Base-by-base conservation (phyloP, 1,284 basidiomycete genomes). In the Microbotryum intermedium region DNA sequence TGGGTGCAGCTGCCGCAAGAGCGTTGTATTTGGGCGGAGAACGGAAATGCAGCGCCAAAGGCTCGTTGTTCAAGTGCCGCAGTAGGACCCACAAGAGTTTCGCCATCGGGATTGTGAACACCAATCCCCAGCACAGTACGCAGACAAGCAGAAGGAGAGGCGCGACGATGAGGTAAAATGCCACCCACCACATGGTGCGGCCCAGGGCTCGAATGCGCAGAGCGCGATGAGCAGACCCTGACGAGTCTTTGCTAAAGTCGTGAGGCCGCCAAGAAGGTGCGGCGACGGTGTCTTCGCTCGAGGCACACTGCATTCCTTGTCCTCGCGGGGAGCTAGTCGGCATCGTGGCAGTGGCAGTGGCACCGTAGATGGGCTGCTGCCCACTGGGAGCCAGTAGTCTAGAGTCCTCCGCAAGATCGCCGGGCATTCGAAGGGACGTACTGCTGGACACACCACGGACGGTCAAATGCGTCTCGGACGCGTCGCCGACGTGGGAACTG, bases 71-170 rank as follows among this genome's bases (percentile, higher is more conserved):
- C 51, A 99, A 80, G 72, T 91, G 83, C 59, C 86, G 85, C 72
- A 98, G 81, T 46, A 99, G 81, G 18, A 85, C 89, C 93, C 94
- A 98, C 65, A 85, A 90, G 50, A 98, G 81, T 75, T 89, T 94
- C 42, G 93, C 95, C 95, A 98, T 99, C 8, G 95, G 95, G 64
- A 98, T 90, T 45, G 93, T 88, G 72, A 98, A 81, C 62, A 98
- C 86, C 64, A 92, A 80, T 28, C 81, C 89, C 91, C 93, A 99
- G 77, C 93, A 97, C 49, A 91, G 77, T 59, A 89, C 73, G 73
- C 91, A 93, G 39, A 90, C 88, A 62, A 86, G 60, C 53, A 93
- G 80, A 82, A 98, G 87, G 62, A 90, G 77, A 4, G 95, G 95
- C 1, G 90, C 87, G 70, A 99, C 85, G 71, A 97, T 76, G 60